These are phyloP conservation scores for Salix udensis DNA, from an alignment of 345 rosid genomes.

Conservation along the genomic window DNA sequence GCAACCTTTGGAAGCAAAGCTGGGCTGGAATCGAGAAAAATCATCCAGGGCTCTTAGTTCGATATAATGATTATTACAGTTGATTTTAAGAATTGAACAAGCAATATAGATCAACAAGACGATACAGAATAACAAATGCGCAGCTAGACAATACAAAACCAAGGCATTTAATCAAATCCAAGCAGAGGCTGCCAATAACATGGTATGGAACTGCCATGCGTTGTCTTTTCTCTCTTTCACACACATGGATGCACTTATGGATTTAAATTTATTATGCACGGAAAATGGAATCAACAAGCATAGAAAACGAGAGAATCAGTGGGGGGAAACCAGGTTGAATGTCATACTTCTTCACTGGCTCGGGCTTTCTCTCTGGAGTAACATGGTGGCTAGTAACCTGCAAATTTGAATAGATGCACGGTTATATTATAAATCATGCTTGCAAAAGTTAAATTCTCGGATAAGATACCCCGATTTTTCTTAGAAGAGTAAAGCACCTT, in stretches of 20 bases:
- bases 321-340: not conserved
- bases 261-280: not conserved
- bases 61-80: not conserved
- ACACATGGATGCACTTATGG: not conserved
- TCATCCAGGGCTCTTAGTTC: not conserved
- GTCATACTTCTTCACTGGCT: constrained; percentile 44
- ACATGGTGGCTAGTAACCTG: constrained; percentile 38
- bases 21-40: constrained; percentile 39
- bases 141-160: not conserved
- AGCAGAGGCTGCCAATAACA: not conserved
- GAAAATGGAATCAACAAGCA: not conserved
- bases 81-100: not conserved
- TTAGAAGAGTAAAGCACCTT: constrained; percentile 36
- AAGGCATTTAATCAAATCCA: not conserved
- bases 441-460: not conserved
- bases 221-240: not conserved
- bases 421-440: constrained; percentile 2
- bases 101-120: not conserved
- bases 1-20: constrained; percentile 24
- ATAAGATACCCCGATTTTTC: not conserved
- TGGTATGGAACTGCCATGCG: not conserved
- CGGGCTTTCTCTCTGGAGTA: constrained; percentile 34
- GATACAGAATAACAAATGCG: not conserved
- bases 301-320: not conserved
- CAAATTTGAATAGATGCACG: constrained; percentile 17